These are phyloP conservation scores for Ogataea zsoltii DNA, from an alignment of 805 yeast species.

Conservation along the genomic window DNA sequence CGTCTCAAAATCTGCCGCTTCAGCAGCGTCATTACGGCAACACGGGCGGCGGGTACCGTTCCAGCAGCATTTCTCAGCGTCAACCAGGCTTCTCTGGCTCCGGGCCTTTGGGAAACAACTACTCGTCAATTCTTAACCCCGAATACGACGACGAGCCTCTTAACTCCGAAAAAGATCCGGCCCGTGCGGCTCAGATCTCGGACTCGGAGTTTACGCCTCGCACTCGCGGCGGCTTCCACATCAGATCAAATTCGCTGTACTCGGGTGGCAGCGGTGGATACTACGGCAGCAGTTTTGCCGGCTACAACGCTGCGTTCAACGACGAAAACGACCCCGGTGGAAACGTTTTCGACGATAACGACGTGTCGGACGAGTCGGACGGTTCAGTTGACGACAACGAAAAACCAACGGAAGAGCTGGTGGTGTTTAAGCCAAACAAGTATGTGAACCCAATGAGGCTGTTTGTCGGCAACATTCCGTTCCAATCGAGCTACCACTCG, in stretches of 20 bases:
- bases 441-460: conserved; percentile 45
- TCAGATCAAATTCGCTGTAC: too few relatives aligned
- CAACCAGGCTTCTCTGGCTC: too few relatives aligned
- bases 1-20: neutral
- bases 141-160: conserved; percentile 19
- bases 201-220: too few relatives aligned
- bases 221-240: too few relatives aligned
- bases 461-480: conserved; percentile 60
- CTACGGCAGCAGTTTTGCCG: neutral
- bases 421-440: conserved; percentile 26
- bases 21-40: conserved; percentile 2
- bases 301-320: neutral
- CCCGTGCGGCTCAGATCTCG: too few relatives aligned
- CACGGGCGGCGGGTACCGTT: neutral
- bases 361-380: conserved; percentile 6
- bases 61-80: too few relatives aligned
- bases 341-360: neutral
- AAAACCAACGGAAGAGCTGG: conserved; percentile 24
- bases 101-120: conserved; percentile 24
- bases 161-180: neutral
- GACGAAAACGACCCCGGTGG: conserved; percentile 4
- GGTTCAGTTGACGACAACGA: conserved; percentile 24
- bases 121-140: conserved; percentile 27
- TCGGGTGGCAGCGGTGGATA: neutral
- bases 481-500: conserved; percentile 28